Conservation (phyloP, 31 red algal species). For the Bonnemaisonia californica region DNA sequence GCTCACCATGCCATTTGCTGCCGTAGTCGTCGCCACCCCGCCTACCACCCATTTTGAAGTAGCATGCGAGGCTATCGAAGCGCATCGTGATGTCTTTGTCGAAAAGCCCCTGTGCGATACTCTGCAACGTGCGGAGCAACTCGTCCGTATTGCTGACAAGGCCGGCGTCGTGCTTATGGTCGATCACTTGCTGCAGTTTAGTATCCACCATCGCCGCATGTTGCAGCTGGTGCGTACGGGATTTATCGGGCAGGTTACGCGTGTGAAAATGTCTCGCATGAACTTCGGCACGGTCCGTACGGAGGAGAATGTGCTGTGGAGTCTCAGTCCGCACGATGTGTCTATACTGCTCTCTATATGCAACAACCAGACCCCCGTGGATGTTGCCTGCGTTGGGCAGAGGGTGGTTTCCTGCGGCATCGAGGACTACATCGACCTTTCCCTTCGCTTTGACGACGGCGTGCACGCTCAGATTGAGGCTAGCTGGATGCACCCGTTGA, state of each 20-base stretch:
- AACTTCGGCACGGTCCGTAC: conserved; percentile 77
- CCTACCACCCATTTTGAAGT: conserved; percentile 52
- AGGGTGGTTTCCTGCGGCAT: conserved; percentile 29
- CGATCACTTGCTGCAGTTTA: conserved; percentile 73
- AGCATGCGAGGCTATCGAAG: conserved; percentile 44
- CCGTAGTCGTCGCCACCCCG: conserved; percentile 74
- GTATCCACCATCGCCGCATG: conserved; percentile 20
- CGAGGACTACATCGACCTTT: conserved; percentile 64
- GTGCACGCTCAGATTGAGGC: conserved; percentile 57
- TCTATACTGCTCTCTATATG: conserved; percentile 61
- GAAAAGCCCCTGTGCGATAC: conserved; percentile 79
- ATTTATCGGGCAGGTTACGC: conserved; percentile 53
- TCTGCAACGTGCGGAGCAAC: conserved; percentile 31
- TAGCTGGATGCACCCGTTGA: conserved; percentile 74
- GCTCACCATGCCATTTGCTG: conserved; percentile 8
- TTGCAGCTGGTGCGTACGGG: conserved; percentile 32
- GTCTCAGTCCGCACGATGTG: conserved; percentile 64
- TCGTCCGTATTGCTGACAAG: conserved; percentile 18
- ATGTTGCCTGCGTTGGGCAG: conserved; percentile 49
- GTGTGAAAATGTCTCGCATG: conserved; percentile 47
- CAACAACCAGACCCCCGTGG: background rate
- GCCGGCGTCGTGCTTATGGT: conserved; percentile 55
- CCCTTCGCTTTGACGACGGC: conserved; percentile 38
- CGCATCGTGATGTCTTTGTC: conserved; percentile 47
- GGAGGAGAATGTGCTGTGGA: conserved; percentile 65